Evolutionary conservation across 2,329 filamentous ascomycete genomes (phyloP), one percentile per base, ranked within the genome.

Genomic region (Talaromyces verruculosus): DNA sequence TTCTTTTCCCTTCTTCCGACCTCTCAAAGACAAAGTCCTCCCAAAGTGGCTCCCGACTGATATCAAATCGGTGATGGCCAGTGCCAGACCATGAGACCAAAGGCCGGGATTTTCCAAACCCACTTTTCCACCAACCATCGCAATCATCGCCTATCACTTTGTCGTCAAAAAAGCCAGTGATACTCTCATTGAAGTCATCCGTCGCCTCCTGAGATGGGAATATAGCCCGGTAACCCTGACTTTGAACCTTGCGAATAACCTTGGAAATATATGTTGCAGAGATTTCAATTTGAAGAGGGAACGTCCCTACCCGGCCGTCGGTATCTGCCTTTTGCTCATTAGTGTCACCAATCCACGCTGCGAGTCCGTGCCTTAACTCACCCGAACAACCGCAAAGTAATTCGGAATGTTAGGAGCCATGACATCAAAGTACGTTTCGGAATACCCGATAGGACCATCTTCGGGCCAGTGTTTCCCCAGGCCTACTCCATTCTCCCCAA

Each of bases 181-280:
- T 39, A 2, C 60, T 43, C n/a, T 63, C 53, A 7, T 64, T 66
- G 33, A 64, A 66, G 19, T 64, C 65, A 15, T 59, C 61, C 5
- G 65, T 60, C n/a, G 65, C 65, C 37, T 66, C 65, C 49, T 66
- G 60, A 1, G 60, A 60, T 33, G 65, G 60, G n/a, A 55, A 45
- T 17, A 60, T 51, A 43, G 41, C 41, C 22, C 30, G n/a, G n/a
- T 64, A 66, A 1, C 65, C 61, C 13, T 60, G 51, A 17, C 58
- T 37, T 28, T 61, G 58, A 28, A 62, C 45, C 35, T 55, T 65
- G 2, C 64, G 64, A n/a, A 65, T 65, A 13, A 65, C 58, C 19
- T 60, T 53, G 15, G 51, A 39, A 37, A 66, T 64, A 37, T 59
- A 64, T 2, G 65, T 51, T 3, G 51, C 61, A 10, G 65, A 59